Evolutionary conservation across 2,329 filamentous ascomycete genomes (phyloP).

Genomic region (Aureobasidium sp.): DNA sequence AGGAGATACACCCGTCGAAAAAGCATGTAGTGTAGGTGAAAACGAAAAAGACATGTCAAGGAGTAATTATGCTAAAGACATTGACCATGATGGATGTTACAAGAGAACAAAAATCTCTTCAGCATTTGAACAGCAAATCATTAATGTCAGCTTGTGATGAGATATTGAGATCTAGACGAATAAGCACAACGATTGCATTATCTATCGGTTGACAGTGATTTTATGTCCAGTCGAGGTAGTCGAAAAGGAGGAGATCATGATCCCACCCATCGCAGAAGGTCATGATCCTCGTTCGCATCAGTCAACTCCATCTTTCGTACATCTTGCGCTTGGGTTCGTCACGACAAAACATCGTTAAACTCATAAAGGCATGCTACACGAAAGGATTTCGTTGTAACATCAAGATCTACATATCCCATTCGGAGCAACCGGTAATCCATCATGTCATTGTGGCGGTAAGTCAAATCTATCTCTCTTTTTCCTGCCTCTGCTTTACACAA

Average conservation of each 20-base stretch:
- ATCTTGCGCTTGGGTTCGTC: neutral
- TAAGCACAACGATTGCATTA: no score
- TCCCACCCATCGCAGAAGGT: neutral
- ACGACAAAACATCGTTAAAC: neutral
- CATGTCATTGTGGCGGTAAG: constrained; percentile 8
- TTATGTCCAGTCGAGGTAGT: neutral
- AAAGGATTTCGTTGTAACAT: neutral
- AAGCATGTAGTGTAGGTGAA: no score
- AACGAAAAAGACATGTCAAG: no score
- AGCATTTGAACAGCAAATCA: no score
- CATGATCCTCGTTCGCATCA: neutral
- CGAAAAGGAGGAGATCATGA: neutral
- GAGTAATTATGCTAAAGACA: no score
- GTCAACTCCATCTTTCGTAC: neutral
- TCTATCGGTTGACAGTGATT: no score
- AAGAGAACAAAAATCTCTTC: no score
- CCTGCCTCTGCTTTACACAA: no score
- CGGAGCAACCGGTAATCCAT: neutral
- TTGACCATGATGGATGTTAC: no score
- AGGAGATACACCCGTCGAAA: no score
- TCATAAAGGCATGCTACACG: neutral
- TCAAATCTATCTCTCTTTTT: neutral
- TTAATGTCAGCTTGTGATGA: no score
- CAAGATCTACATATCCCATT: neutral
- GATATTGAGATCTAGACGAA: no score